Percentiles rank a stretch among this genome's conserved stretches.
Conservation (phyloP, 2,329 filamentous ascomycete genomes). For the Colletotrichum sp. region DNA sequence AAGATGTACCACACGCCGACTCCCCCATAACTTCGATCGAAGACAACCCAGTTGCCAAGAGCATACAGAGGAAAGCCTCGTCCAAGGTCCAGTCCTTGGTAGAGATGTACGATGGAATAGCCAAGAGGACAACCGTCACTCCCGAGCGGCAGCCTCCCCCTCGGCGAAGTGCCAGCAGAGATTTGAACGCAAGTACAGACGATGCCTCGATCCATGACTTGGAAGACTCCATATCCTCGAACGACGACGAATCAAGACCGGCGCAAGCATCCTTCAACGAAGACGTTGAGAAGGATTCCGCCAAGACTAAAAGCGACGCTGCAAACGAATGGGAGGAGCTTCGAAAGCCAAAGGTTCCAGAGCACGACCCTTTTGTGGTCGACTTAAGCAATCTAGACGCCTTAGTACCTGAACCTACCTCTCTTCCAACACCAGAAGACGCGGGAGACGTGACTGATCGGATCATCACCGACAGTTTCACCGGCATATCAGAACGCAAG, state of each 20-base stretch:
- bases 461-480: conserved; percentile 58
- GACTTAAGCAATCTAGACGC: conserved; percentile 37
- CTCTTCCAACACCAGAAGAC: background rate
- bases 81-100: conserved; percentile 56
- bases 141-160: background rate
- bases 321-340: background rate
- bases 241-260: background rate
- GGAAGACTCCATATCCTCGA: background rate
- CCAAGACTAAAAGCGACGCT: background rate
- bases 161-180: conserved; percentile 6
- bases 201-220: background rate
- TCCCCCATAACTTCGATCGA: conserved; percentile 52
- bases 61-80: background rate
- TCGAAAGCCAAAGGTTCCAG: background rate
- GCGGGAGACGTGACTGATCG: conserved; percentile 47
- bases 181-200: background rate
- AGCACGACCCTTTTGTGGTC: conserved; percentile 27
- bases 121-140: conserved; percentile 22
- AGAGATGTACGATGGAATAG: conserved; percentile 53
- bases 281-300: no score
- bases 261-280: background rate
- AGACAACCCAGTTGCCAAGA: conserved; percentile 32
- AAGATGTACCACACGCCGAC: conserved; percentile 26
- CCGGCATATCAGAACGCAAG: conserved; percentile 62
- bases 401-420: conserved; percentile 34